Evolutionary conservation across 495 filamentous ascomycete species (phyloP), one percentile per base, ranked within the genome.

Genomic region (Recurvomyces mirabilis): DNA sequence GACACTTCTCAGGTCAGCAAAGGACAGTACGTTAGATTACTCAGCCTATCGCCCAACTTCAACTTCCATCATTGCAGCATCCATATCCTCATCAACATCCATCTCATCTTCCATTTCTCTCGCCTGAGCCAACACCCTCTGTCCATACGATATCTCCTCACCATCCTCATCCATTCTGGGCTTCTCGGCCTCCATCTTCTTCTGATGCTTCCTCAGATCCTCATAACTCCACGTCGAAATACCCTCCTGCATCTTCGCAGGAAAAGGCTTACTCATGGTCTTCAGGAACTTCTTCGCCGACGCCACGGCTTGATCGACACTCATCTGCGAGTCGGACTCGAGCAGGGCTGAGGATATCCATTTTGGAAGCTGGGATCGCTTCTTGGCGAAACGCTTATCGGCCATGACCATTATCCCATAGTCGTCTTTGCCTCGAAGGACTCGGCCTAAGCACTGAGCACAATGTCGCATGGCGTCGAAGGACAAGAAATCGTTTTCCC

Each of bases 391-490:
- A 5, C 93, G 74, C 10, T 82, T 73, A 62, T 99, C 93, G 13
- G 93, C 93, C 14, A 99, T 66, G 11, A 99, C 87, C 91, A 99
- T 99, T 62, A 96, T 81, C 2, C 93, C 93, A 65, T 99, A 99
- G 60, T 99, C 91, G 59, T 96, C 91, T 62, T 98, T 98, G 25
- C 91, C 93, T 47, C 93, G 75, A 20, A 99, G 69, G 14, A 99
- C 93, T 57, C 93, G 89, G 18, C 93, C 93, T 0, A 99, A 71
- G 52, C 93, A 99, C 57, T 99, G 93, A 12, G 93, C 87, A 30
- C 91, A 93, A 58, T 99, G 93, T 20, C 93, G 75, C 88, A 96
- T 99, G 17, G 91, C 93, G 60, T 96, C 91, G 74, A 96, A 99
- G 26, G 93, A 96, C 1, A 99, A 66, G 60, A 99, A 99, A 58